These are phyloP conservation scores for Phanerochaete sordida DNA, from an alignment of 768 basidiomycete genomes.

Conservation along the genomic window DNA sequence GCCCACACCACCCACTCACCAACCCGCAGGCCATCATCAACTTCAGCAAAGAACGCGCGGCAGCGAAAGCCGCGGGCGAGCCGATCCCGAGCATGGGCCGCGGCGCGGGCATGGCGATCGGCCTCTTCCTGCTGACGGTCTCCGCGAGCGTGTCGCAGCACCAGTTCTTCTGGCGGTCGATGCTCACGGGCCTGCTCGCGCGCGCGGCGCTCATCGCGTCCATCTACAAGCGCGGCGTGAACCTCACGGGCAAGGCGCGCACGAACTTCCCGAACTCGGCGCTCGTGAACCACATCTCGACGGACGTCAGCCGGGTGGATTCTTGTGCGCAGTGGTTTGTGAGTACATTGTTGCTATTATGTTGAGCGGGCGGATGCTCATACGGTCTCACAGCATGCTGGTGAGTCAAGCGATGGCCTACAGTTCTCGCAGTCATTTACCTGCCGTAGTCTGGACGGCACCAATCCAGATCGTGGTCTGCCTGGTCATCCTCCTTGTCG, in stretches of 20 bases:
- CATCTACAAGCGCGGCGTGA: slow-evolving; percentile 67
- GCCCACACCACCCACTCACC: too few species aligned
- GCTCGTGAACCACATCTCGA: slow-evolving; percentile 59
- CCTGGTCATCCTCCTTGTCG: slow-evolving; percentile 53
- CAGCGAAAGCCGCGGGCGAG: slow-evolving; percentile 33
- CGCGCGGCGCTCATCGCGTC: slow-evolving; percentile 65
- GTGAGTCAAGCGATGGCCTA: slow-evolving; percentile 10
- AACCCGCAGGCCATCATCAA: slow-evolving; percentile 62
- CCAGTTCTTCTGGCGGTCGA: slow-evolving; percentile 73
- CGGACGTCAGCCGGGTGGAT: slow-evolving; percentile 64
- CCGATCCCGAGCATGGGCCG: slow-evolving; percentile 40
- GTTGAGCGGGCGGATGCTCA: background rate
- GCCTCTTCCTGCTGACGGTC: slow-evolving; percentile 47
- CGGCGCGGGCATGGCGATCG: slow-evolving; percentile 59
- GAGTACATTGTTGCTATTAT: slow-evolving; percentile 27
- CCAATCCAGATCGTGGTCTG: slow-evolving; percentile 63
- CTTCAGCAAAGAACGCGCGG: slow-evolving; percentile 47
- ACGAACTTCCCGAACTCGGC: slow-evolving; percentile 57
- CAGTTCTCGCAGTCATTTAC: background rate
- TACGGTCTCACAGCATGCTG: slow-evolving; percentile 33
- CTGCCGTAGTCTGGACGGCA: slow-evolving; percentile 54
- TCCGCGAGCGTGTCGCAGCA: slow-evolving; percentile 55
- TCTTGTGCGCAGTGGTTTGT: slow-evolving; percentile 72
- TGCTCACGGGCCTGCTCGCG: slow-evolving; percentile 61
- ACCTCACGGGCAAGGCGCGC: slow-evolving; percentile 63